A percentile compares a stretch with the other conserved stretches of the same genome.
phyloP scores from a whole-genome alignment of 306 rosid species.

The Amphicarpaea edgeworthii region DNA sequence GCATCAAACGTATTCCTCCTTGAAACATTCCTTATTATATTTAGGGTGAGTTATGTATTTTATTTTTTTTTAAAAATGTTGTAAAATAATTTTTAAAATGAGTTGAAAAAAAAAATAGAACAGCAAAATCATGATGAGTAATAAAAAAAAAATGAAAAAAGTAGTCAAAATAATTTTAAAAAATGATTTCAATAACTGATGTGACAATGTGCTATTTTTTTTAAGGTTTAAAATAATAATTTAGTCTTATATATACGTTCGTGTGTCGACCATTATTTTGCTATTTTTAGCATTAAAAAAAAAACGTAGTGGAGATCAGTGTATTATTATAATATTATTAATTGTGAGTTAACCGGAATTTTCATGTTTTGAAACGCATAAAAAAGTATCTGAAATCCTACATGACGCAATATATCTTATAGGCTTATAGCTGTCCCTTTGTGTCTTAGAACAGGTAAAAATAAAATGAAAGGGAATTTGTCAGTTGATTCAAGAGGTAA shows the following conservation, averaged over 20 bases:
- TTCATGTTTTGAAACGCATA: constrained; percentile 10
- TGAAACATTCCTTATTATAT: neutral
- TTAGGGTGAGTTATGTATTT: neutral
- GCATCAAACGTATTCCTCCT: neutral
- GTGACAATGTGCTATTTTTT: no score
- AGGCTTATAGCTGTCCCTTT: constrained; percentile 34
- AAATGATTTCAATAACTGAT: no score
- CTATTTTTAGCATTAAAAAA: neutral
- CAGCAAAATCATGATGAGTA: neutral
- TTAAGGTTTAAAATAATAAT: no score
- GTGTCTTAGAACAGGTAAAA: constrained; percentile 36
- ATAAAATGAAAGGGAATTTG: constrained; percentile 29
- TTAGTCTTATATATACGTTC: neutral
- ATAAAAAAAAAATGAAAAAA: neutral
- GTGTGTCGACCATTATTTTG: constrained; percentile 34
- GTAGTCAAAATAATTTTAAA: no score
- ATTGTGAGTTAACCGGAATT: neutral
- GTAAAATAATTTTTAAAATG: neutral
- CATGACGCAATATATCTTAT: neutral
- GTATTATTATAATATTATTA: neutral
- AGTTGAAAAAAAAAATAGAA: neutral
- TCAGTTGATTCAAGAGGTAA: constrained; percentile 33
- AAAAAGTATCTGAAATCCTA: neutral
- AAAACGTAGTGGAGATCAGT: neutral
- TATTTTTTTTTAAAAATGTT: no score